These are phyloP conservation scores for Xylaria sp. DNA, from an alignment of 2,329 filamentous ascomycete genomes.

Conservation along the genomic window DNA sequence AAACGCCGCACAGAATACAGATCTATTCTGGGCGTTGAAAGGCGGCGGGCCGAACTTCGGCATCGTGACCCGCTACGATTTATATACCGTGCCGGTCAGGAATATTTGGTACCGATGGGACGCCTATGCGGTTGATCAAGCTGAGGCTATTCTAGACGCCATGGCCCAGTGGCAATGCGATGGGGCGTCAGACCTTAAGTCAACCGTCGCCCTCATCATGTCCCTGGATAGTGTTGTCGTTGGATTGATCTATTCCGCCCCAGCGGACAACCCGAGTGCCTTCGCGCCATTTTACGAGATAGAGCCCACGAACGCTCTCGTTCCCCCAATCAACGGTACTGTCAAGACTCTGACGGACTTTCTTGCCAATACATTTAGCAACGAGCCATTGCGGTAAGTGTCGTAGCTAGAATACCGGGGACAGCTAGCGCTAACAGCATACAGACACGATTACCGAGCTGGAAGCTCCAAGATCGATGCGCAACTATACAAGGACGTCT, in stretches of 20 bases:
- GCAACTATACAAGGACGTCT: neutral
- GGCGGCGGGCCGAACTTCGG: slow-evolving; percentile 2
- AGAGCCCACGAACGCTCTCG: slow-evolving; percentile 13
- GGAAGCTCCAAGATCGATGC: neutral
- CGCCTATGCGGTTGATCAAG: neutral
- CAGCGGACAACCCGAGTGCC: slow-evolving; percentile 29
- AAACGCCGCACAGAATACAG: neutral
- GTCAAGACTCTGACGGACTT: neutral
- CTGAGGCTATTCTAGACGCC: neutral
- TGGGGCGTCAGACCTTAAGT: neutral
- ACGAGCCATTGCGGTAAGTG: neutral
- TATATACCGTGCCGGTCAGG: neutral
- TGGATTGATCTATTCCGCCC: slow-evolving; percentile 43
- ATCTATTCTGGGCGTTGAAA: neutral
- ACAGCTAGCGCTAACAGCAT: neutral
- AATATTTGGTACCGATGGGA: neutral
- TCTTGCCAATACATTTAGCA: neutral
- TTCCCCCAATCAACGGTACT: neutral
- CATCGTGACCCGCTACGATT: neutral
- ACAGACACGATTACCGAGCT: neutral
- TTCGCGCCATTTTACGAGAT: slow-evolving; percentile 45
- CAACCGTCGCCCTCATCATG: neutral
- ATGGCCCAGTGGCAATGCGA: neutral
- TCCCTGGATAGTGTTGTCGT: neutral
- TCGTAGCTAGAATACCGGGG: no score